Percentiles rank a stretch among this genome's conserved stretches.
Conservation (phyloP, 1,284 basidiomycete species). For the Ustilago lituana region DNA sequence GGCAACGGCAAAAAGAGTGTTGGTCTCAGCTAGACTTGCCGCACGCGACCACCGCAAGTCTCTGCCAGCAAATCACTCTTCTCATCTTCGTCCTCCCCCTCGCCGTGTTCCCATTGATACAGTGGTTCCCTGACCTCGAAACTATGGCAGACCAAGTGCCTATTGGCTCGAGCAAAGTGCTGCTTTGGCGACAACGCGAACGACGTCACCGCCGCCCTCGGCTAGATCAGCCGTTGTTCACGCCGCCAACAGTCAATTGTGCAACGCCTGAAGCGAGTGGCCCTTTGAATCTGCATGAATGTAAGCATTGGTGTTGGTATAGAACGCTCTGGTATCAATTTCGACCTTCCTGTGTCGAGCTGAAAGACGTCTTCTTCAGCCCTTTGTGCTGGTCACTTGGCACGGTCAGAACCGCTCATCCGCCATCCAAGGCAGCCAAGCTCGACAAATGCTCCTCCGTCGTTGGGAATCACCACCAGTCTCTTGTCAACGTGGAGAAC, state of each 20-base stretch:
- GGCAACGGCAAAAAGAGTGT: neutral
- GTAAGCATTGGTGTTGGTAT: too few species aligned
- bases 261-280: neutral
- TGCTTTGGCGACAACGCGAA: neutral
- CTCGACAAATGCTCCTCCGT: too few species aligned
- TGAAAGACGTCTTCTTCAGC: too few species aligned
- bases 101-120: neutral
- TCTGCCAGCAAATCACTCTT: slow-evolving; percentile 1
- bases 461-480: too few species aligned
- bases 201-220: slow-evolving; percentile 7
- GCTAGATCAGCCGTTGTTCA: slow-evolving; percentile 10
- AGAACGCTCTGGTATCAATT: too few species aligned
- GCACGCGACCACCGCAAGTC: neutral
- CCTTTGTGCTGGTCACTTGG: too few species aligned
- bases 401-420: too few species aligned
- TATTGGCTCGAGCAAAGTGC: neutral
- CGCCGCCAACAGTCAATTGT: neutral
- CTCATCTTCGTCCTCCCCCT: neutral
- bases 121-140: too few species aligned
- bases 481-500: too few species aligned
- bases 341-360: too few species aligned
- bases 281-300: neutral
- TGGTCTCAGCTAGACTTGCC: slow-evolving; percentile 2
- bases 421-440: too few species aligned
- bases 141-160: too few species aligned